Percentiles rank a stretch among this genome's conserved stretches.
These are phyloP conservation scores for Phytophthora uliginosa DNA, from an alignment of 352 stramenopile species.

Conservation along the genomic window DNA sequence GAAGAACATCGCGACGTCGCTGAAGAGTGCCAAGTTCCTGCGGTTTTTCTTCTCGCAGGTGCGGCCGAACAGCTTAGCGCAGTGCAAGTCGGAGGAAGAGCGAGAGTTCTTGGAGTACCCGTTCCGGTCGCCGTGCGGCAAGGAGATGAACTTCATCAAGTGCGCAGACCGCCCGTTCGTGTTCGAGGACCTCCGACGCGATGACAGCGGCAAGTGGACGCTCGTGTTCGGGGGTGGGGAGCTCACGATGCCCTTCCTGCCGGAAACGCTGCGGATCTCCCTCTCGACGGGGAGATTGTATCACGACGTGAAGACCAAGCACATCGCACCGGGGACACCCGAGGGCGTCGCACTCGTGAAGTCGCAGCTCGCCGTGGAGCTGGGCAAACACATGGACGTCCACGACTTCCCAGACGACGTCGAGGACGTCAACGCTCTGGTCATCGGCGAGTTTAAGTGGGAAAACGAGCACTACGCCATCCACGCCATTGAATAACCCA, in stretches of 20 bases:
- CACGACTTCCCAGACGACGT: constrained; percentile 40
- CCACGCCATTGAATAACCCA: constrained; percentile 48
- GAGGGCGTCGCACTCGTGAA: constrained; percentile 63
- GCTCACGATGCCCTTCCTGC: constrained; percentile 63
- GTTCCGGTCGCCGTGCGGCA: constrained; percentile 78
- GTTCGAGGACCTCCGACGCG: constrained; percentile 65
- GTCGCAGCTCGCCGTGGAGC: constrained; percentile 82
- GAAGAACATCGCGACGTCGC: constrained; percentile 88
- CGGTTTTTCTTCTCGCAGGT: constrained; percentile 86
- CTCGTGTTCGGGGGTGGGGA: constrained; percentile 71
- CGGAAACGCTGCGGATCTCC: constrained; percentile 69
- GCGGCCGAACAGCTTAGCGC: constrained; percentile 42
- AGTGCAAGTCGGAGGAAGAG: constrained; percentile 31
- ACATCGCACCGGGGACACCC: constrained; percentile 38
- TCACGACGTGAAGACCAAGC: constrained; percentile 68
- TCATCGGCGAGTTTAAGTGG: constrained; percentile 71
- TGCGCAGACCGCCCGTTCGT: constrained; percentile 83
- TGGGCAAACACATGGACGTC: constrained; percentile 69
- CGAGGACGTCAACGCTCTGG: constrained; percentile 6
- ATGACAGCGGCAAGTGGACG: constrained; percentile 40
- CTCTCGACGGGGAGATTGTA: constrained; percentile 77
- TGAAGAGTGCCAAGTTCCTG: constrained; percentile 88
- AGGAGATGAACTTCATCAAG: constrained; percentile 92
- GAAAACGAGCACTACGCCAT: constrained; percentile 49
- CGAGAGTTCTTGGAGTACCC: constrained; percentile 73